Evolutionary conservation across 441 rosid genomes (phyloP).

Genomic region (Aleurites moluccanus): DNA sequence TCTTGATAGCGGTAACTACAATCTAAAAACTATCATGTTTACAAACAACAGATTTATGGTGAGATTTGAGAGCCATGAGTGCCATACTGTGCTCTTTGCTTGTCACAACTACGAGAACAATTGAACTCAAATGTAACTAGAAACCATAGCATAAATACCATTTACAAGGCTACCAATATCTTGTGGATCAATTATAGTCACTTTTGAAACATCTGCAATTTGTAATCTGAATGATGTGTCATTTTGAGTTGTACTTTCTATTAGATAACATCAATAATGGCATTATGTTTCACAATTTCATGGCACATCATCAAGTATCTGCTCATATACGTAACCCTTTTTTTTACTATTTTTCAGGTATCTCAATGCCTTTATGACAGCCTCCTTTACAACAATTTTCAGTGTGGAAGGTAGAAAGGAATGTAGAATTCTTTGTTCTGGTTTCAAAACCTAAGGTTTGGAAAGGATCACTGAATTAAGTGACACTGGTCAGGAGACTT

Average conservation of each 20-base stretch:
- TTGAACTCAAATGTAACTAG: neutral
- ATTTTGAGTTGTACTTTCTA: neutral
- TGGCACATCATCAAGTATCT: neutral
- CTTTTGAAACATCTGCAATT: neutral
- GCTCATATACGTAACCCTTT: too few relatives aligned
- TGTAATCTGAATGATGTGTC: neutral
- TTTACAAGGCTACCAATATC: neutral
- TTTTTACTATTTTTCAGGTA: slow-evolving; percentile 34
- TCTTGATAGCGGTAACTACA: neutral
- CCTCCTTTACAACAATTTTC: slow-evolving; percentile 9
- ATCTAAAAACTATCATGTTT: neutral
- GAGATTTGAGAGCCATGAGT: neutral
- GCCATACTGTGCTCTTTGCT: neutral
- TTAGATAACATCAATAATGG: neutral
- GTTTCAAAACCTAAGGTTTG: neutral
- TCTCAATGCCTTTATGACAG: slow-evolving; percentile 51
- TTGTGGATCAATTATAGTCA: neutral
- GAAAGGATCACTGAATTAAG: neutral
- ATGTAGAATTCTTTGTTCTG: slow-evolving; percentile 2
- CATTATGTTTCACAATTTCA: neutral
- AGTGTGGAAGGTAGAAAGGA: slow-evolving; percentile 15
- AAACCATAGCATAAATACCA: neutral
- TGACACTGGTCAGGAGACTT: neutral
- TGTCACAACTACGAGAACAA: neutral
- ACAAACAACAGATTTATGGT: neutral